These are phyloP conservation scores for Arbutus unedo DNA, from an alignment of 148 eudicot genomes.

Conservation along the genomic window DNA sequence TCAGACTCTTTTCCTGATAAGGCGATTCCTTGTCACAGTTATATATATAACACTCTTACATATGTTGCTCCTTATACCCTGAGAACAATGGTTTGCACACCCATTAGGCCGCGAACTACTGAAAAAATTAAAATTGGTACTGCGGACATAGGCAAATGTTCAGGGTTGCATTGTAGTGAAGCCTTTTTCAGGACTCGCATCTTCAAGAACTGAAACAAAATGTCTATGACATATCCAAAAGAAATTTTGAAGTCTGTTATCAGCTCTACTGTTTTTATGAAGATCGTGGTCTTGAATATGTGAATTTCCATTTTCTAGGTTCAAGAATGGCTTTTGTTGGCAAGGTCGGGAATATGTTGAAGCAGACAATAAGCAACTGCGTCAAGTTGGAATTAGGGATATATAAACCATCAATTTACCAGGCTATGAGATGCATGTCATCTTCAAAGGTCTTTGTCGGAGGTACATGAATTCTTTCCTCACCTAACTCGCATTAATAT, in stretches of 20 bases:
- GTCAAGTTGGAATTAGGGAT: constrained; percentile 30
- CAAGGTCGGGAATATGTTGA: constrained; percentile 50
- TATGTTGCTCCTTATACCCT: not conserved
- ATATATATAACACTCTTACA: not conserved
- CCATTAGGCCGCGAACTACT: not conserved
- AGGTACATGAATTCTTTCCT: constrained; percentile 36
- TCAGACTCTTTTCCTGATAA: not conserved
- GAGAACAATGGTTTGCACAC: not conserved
- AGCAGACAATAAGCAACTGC: constrained; percentile 47
- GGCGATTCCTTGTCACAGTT: not conserved
- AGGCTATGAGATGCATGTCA: constrained; percentile 69
- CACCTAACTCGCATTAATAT: not conserved
- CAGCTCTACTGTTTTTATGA: not conserved
- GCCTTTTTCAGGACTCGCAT: not conserved
- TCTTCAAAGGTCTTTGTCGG: constrained; percentile 64
- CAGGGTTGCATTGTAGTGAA: not conserved
- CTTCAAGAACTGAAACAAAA: no score
- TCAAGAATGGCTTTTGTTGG: constrained; percentile 64
- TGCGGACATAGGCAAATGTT: not conserved
- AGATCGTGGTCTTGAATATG: not conserved
- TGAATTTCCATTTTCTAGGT: constrained; percentile 19
- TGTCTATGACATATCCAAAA: not conserved
- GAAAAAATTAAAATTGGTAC: not conserved
- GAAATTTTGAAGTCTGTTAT: not conserved
- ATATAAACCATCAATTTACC: constrained; percentile 52